Conservation (phyloP, 495 filamentous ascomycete species). For the Penicillium roqueforti region DNA sequence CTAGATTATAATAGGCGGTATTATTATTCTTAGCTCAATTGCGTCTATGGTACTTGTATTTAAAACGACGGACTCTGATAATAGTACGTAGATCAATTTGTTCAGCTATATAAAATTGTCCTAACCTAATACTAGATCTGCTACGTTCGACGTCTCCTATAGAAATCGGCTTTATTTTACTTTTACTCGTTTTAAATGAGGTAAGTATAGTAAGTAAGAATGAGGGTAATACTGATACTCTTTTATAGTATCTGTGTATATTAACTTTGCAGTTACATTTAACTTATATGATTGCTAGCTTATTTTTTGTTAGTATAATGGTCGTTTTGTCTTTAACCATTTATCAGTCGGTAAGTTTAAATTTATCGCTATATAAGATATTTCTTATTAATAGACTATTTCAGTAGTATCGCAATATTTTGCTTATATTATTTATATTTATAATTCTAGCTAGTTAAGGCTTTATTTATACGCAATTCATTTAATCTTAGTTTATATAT, state of each 20-base stretch:
- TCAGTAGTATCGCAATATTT: background rate
- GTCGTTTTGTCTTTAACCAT: background rate
- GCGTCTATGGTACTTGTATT: too few relatives aligned
- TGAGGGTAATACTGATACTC: background rate
- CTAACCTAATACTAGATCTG: background rate
- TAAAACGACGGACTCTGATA: too few relatives aligned
- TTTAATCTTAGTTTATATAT: background rate
- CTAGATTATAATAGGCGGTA: too few relatives aligned
- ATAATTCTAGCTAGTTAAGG: background rate
- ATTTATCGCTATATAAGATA: background rate
- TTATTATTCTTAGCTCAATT: too few relatives aligned
- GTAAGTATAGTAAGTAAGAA: background rate
- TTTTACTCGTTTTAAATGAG: background rate
- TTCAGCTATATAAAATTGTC: background rate
- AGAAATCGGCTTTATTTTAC: background rate
- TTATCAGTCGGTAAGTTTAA: background rate
- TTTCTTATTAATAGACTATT: background rate
- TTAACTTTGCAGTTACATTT: background rate
- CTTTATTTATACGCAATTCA: background rate
- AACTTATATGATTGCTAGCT: background rate
- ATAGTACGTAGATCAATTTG: too few relatives aligned
- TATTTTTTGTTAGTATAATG: background rate
- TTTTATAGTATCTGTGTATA: background rate
- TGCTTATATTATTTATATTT: background rate
- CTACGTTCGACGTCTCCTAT: background rate